Base-by-base conservation (phyloP, 441 rosid species). In the Viola pubescens region DNA sequence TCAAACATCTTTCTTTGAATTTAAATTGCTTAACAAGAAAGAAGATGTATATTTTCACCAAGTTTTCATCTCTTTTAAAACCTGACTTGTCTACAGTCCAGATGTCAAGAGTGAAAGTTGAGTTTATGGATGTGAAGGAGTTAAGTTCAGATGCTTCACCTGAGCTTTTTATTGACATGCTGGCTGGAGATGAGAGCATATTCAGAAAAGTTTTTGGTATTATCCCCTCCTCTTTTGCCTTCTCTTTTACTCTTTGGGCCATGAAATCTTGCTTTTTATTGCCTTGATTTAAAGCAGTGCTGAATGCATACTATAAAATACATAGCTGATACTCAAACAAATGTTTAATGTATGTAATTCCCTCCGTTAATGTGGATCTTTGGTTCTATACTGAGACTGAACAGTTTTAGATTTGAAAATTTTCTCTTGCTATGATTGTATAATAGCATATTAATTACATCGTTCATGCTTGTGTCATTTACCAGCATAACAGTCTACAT, bases 41-140 rank as follows among this genome's bases (percentile, higher is more conserved):
- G 59, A 40, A 37, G 7, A 52, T 38, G 48, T 9, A 39, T 50
- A 64, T 57, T 63, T 71, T 71, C 49, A 54, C 59, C 48, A 59
- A 67, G 66, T 63, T 65, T 76, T 77, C 66, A 9, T 71, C 38
- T 73, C 75, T 67, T 62, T 83, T 79, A 77, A 79, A 82, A 76
- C 77, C 88, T 91, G 85, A 85, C 89, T 90, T 82, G 71, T 84
- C 73, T 79, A 70, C 96, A 89, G 97, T 89, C 87, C 96, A 92
- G 98, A 84, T 92, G 80, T 89, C 89, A 75, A 87, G 82, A 80
- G 83, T 69, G 72, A 82, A 78, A 71, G 80, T 75, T 56, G 85
- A 77, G 49, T 92, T 80, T 79, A 92, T 87, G 86, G 98, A 92
- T 71, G 71, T 75, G 84, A 92, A 77, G 83, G 81, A 71, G 68